Percentiles rank a stretch among this genome's conserved stretches.
These are phyloP conservation scores for Eimeria maxima DNA, from an alignment of 169 alveolate genomes.

Conservation along the genomic window DNA sequence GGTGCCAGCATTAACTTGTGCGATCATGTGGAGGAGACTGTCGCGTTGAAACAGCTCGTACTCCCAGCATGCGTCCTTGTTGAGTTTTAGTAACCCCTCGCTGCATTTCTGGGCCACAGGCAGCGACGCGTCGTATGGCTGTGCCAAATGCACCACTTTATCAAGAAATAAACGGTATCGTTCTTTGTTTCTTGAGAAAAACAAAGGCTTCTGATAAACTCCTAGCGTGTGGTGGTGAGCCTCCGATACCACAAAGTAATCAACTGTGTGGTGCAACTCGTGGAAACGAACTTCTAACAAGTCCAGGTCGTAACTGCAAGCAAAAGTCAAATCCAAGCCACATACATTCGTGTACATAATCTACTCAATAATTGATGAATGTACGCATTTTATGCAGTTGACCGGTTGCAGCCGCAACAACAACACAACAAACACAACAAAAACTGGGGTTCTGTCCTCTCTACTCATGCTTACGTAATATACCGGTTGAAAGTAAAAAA, in stretches of 20 bases:
- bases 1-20: conserved; percentile 57
- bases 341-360: too few relatives aligned
- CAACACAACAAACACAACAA: too few relatives aligned
- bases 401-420: too few relatives aligned
- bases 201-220: conserved; percentile 68
- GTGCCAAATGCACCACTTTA: conserved; percentile 58
- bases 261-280: conserved; percentile 66
- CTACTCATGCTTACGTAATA: too few relatives aligned
- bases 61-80: conserved; percentile 70
- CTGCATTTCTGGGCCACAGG: conserved; percentile 40
- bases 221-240: conserved; percentile 78
- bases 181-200: conserved; percentile 36
- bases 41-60: conserved; percentile 68
- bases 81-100: not conserved
- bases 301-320: conserved; percentile 72
- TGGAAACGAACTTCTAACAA: conserved; percentile 63
- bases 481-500: not conserved
- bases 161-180: conserved; percentile 22
- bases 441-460: too few relatives aligned
- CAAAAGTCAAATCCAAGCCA: not conserved
- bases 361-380: too few relatives aligned
- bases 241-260: conserved; percentile 70
- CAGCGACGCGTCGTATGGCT: conserved; percentile 37
- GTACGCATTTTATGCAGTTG: too few relatives aligned
- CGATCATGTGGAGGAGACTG: conserved; percentile 63